Evolutionary conservation across 805 yeast genomes (phyloP), one percentile per base, ranked within the genome.

Genomic region (Wickerhamiella hasegawae): DNA sequence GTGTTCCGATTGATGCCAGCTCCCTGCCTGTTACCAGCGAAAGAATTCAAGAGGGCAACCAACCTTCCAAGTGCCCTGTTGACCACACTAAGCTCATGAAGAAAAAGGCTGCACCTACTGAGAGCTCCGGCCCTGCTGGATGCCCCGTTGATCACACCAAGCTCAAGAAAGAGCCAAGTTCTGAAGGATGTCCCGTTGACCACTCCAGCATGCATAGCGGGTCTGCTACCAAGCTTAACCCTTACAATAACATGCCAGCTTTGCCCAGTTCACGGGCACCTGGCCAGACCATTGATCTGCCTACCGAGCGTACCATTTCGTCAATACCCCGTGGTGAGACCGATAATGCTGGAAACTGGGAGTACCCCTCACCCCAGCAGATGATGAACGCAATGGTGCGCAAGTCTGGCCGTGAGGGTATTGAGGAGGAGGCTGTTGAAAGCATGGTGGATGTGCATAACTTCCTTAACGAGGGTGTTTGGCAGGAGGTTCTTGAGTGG

Each of bases 341-440:
- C 11, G 63, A 60, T 2, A 65, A 61, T 8, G 73, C 72, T 41
- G 93, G 93, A 2, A 72, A 76, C 32, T 90, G 99, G 99, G 98
- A 90, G 58, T 90, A 90, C 53, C 99, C 99, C 2, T 82, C 95
- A 2, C 98, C 99, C 1, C 98, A 90, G 58, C 99, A 90, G 55
- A 90, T 90, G 99, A 74, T 84, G 45, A 85, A 87, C 51, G 99
- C 99, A 10, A 87, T 90, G 97, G 61, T 84, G 19, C 73, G 87
- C 44, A 90, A 90, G 60, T 94, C 95, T 16, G 87, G 90, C 50
- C 44, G 42, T 2, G 78, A 81, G 31, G 92, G 77, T 32, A 70
- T 87, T 35, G 92, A 87, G 3, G 97, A 85, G 54, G 94, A 83
- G 43, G 95, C 95, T 1, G 96, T 90, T 3, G 95, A 82, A 46